Percentiles rank a stretch among this genome's conserved stretches.
phyloP scores from a whole-genome alignment of 495 filamentous ascomycete genomes.

The Penicillium verhagenii region DNA sequence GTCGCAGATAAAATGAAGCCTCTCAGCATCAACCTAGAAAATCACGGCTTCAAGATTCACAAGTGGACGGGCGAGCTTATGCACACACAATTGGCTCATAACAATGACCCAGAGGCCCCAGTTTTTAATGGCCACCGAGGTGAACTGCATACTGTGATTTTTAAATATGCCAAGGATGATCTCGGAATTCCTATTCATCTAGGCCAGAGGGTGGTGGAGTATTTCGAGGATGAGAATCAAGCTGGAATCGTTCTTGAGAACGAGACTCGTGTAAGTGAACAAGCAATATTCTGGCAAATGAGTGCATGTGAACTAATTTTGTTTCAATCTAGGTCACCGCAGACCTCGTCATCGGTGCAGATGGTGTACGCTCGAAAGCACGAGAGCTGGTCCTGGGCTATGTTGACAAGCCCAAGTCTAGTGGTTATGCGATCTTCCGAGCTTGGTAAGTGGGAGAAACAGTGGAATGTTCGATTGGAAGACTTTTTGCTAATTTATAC shows the following conservation, averaged over 20 bases:
- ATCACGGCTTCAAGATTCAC: conserved; percentile 51
- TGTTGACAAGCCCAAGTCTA: conserved; percentile 57
- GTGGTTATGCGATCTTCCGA: conserved; percentile 58
- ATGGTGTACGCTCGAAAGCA: conserved; percentile 60
- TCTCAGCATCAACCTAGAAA: conserved; percentile 49
- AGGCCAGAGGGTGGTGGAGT: conserved; percentile 49
- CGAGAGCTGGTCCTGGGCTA: conserved; percentile 58
- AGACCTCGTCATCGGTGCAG: conserved; percentile 47
- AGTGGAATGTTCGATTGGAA: not conserved
- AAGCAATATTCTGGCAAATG: not conserved
- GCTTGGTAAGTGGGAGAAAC: conserved; percentile 37
- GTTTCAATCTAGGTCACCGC: conserved; percentile 29
- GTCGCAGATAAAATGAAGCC: conserved; percentile 47
- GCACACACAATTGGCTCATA: conserved; percentile 50
- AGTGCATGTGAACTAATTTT: not conserved
- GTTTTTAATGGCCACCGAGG: conserved; percentile 62
- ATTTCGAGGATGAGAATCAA: conserved; percentile 53
- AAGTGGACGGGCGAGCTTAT: conserved; percentile 63
- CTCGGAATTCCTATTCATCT: conserved; percentile 56
- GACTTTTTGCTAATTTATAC: not conserved
- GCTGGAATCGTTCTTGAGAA: conserved; percentile 55
- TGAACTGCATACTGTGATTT: conserved; percentile 58
- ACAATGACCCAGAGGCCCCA: conserved; percentile 47
- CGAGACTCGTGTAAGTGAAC: conserved; percentile 46
- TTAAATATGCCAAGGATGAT: conserved; percentile 52